phyloP scores from a whole-genome alignment of 176 grass and related monocot genomes.

The Juncus inflexus region DNA sequence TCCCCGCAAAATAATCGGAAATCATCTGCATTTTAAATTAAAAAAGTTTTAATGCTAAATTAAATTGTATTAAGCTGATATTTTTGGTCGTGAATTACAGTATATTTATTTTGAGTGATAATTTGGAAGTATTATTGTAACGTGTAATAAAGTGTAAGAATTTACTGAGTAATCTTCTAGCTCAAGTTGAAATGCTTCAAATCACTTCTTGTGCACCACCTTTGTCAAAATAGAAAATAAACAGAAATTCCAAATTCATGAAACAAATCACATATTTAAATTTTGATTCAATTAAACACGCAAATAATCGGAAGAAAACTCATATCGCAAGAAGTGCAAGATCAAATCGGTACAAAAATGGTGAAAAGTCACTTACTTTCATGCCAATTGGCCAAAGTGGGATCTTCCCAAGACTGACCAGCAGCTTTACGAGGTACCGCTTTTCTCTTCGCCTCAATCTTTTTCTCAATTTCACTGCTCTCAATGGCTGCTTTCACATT shows the following conservation, averaged over 20 bases:
- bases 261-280: no score
- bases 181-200: conserved; percentile 26
- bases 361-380: conserved; percentile 48
- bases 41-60: neutral
- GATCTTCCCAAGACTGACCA: conserved; percentile 78
- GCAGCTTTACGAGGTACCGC: conserved; percentile 69
- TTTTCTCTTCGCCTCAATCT: conserved; percentile 49
- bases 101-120: conserved; percentile 4
- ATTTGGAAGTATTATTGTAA: conserved; percentile 19
- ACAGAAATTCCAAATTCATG: conserved; percentile 14
- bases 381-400: conserved; percentile 64
- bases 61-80: neutral
- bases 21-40: conserved; percentile 43
- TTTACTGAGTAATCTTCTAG: conserved; percentile 40
- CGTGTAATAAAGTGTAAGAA: conserved; percentile 26
- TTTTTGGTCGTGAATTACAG: neutral
- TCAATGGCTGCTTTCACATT: conserved; percentile 60
- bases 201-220: conserved; percentile 44
- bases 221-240: conserved; percentile 33
- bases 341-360: neutral
- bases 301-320: conserved; percentile 2
- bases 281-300: neutral
- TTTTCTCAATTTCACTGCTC: conserved; percentile 46
- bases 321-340: neutral
- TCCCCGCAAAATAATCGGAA: conserved; percentile 88